Percentiles rank a stretch among this genome's conserved stretches.
These are phyloP conservation scores for Fagus sylvatica DNA, from an alignment of 306 rosid species.

Conservation along the genomic window DNA sequence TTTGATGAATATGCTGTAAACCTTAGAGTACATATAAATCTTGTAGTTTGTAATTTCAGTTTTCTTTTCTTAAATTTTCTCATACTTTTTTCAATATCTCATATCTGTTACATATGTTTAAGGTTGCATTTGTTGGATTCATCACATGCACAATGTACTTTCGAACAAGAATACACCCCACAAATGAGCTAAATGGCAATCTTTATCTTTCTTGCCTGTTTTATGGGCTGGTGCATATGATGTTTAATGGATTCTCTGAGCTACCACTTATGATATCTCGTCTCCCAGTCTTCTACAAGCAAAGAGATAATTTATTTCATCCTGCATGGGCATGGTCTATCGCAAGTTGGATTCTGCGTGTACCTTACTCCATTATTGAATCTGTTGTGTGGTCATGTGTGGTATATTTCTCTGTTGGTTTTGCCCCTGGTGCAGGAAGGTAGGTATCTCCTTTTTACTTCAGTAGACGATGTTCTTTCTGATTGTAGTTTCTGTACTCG, in stretches of 20 bases:
- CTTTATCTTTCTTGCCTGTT: constrained; percentile 82
- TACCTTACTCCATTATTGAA: constrained; percentile 80
- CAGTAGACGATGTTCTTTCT: neutral
- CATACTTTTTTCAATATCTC: neutral
- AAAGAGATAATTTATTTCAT: constrained; percentile 80
- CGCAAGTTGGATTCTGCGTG: constrained; percentile 71
- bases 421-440: constrained; percentile 83
- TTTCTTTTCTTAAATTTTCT: constrained; percentile 7
- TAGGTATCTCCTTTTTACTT: constrained; percentile 46
- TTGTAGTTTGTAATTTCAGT: neutral
- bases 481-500: constrained; percentile 12
- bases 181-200: constrained; percentile 56
- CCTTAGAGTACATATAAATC: neutral
- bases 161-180: constrained; percentile 61
- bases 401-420: constrained; percentile 82
- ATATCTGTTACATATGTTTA: constrained; percentile 19
- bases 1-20: neutral
- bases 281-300: constrained; percentile 86
- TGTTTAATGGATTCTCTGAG: constrained; percentile 90
- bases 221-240: constrained; percentile 84
- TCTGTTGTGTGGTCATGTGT: constrained; percentile 75
- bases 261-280: constrained; percentile 77
- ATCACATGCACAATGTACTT: constrained; percentile 75
- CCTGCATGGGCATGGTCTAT: constrained; percentile 90
- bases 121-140: constrained; percentile 87